Percentiles rank a stretch among this genome's conserved stretches.
phyloP scores from a whole-genome alignment of 345 rosid genomes.

The Syzygium aqueum region DNA sequence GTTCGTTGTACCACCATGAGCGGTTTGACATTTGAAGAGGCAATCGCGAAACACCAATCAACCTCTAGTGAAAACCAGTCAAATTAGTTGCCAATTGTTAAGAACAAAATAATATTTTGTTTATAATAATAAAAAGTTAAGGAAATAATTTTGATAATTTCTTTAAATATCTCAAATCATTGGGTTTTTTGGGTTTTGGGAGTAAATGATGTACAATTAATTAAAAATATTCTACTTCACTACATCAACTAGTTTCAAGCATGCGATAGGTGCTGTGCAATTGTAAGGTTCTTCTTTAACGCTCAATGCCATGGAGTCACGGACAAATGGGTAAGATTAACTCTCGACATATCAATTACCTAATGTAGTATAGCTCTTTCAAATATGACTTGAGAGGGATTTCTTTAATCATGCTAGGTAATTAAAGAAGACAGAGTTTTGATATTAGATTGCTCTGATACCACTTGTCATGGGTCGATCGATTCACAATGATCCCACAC shows the following conservation, averaged over 20 bases:
- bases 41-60: neutral
- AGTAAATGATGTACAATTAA: no score
- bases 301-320: no score
- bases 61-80: neutral
- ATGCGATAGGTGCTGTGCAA: neutral
- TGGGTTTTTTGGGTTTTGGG: no score
- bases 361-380: no score
- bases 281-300: neutral
- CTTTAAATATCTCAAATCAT: neutral
- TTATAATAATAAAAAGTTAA: neutral
- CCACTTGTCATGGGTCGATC: no score
- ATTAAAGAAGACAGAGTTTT: no score
- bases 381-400: neutral
- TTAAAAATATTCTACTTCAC: no score
- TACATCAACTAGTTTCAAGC: no score
- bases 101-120: neutral
- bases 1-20: neutral
- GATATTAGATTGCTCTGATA: neutral
- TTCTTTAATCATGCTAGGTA: neutral
- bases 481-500: no score
- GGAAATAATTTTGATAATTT: neutral
- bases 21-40: neutral
- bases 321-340: no score
- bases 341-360: no score
- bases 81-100: neutral